Evolutionary conservation across 345 rosid species (phyloP).

Genomic region (Eucalyptus polyanthemos): DNA sequence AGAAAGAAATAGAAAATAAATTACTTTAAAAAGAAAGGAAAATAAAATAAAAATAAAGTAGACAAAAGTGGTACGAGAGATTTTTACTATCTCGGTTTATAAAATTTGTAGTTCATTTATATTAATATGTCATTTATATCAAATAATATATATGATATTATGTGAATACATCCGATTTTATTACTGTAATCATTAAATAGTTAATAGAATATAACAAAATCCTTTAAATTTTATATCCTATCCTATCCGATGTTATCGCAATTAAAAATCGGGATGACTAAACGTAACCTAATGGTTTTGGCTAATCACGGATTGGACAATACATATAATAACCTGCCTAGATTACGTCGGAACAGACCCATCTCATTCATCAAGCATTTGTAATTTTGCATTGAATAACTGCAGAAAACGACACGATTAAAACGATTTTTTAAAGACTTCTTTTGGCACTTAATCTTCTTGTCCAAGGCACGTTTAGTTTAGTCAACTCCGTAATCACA

Average conservation of each 20-base stretch:
- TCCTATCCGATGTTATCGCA: accelerated
- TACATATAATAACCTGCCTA: background rate
- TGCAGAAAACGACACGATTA: background rate
- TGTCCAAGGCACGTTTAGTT: background rate
- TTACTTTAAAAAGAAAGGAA: no score
- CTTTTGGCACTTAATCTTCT: background rate
- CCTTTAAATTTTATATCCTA: accelerated
- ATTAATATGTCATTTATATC: no score
- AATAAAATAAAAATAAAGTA: no score
- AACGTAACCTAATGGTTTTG: background rate
- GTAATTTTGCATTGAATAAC: background rate
- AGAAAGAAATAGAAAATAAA: no score
- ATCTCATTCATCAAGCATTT: background rate
- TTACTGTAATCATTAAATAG: accelerated
- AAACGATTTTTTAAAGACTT: background rate
- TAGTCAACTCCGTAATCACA: background rate
- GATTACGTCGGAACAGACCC: background rate
- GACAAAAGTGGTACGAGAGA: no score
- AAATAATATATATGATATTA: no score
- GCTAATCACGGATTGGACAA: background rate
- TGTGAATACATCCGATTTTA: no score
- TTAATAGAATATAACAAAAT: no score
- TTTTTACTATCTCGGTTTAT: no score
- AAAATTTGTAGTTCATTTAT: no score
- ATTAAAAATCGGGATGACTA: no score